Percentiles rank a stretch among this genome's conserved stretches.
Evolutionary conservation across 805 yeast species (phyloP).

Genomic region (Lipomyces kockii): DNA sequence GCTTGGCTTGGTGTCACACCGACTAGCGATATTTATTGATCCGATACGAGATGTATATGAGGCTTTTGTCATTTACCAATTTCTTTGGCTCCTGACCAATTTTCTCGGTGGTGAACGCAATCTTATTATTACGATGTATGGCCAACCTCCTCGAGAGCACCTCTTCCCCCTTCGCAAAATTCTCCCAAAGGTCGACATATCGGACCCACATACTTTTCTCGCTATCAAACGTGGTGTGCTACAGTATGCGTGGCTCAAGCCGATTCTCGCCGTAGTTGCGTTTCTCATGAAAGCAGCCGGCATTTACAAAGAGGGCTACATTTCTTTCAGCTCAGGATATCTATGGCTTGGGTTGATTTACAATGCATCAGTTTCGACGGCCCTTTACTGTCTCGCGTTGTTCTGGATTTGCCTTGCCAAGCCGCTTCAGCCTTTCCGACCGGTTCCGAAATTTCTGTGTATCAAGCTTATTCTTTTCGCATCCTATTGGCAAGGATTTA

Average conservation of each 20-base stretch:
- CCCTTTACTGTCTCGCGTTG: slow-evolving; percentile 81
- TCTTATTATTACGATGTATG: slow-evolving; percentile 71
- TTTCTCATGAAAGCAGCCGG: slow-evolving; percentile 55
- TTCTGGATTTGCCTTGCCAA: slow-evolving; percentile 90
- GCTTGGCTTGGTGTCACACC: slow-evolving; percentile 48
- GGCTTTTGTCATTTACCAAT: slow-evolving; percentile 93
- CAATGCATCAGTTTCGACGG: slow-evolving; percentile 77
- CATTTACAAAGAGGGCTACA: slow-evolving; percentile 56
- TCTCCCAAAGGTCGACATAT: slow-evolving; percentile 69
- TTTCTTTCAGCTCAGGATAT: slow-evolving; percentile 56
- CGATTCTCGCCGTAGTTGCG: slow-evolving; percentile 68
- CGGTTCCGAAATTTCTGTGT: slow-evolving; percentile 84
- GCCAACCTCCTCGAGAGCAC: slow-evolving; percentile 71
- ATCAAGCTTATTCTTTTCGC: slow-evolving; percentile 94
- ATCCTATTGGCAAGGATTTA: slow-evolving; percentile 94
- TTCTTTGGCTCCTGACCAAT: slow-evolving; percentile 78
- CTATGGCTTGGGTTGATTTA: slow-evolving; percentile 72
- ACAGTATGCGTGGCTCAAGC: slow-evolving; percentile 96
- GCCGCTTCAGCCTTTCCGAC: slow-evolving; percentile 79
- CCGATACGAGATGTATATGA: slow-evolving; percentile 90
- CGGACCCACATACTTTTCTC: slow-evolving; percentile 82
- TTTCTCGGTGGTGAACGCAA: slow-evolving; percentile 91
- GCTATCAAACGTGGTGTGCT: slow-evolving; percentile 80
- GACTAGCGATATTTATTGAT: slow-evolving; percentile 57
- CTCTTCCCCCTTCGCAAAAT: slow-evolving; percentile 55